Base-by-base conservation (phyloP, 495 filamentous ascomycete species). In the Aspergillus kassunensis region DNA sequence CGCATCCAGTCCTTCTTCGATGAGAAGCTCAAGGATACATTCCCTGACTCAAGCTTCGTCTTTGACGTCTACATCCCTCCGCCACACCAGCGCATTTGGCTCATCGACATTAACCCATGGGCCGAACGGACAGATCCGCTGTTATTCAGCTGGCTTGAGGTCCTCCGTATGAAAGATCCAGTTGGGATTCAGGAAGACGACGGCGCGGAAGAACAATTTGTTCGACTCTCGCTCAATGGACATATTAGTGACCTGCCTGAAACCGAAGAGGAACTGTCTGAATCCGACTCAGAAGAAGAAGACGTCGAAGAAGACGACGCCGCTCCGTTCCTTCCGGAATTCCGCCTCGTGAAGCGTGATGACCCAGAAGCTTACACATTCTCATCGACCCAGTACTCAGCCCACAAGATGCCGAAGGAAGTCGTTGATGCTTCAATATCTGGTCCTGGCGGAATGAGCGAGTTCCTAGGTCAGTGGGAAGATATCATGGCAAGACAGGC, bases 51-150 rank as follows among this genome's bases (percentile, higher is more conserved):
- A 6, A 84, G 81, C 64, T 97, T 93, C 51, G 82, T 83, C 0
- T 96, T 99, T 55, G 93, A 99, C 66, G 87, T 81, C 19, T 97
- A 97, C 57, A 76, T 97, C 10, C 92, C 90, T 4, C 83, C 86
- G 40, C 86, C 88, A 4, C 80, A 87, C 49, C 78, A 85, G 56
- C 73, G 84, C 18, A 89, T 95, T 0, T 86, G 91, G 74, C 71
- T 99, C 21, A 83, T 97, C 29, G 93, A 99, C 64, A 84, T 99
- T 45, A 97, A 99, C 56, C 90, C 93, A 0, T 99, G 93, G 88
- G 95, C 93, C 10, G 83, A 80, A 44, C 68, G 90, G 49, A 99
- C 93, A 0, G 93, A 99, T 65, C 82, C 89, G 9, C 64, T 97
- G 37, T 71, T 97, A 13, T 99, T 97, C 63, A 85, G 83, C 44